Evolutionary conservation across 371 early-diverging fungal genomes (phyloP).

Genomic region (Mortierella sp.): DNA sequence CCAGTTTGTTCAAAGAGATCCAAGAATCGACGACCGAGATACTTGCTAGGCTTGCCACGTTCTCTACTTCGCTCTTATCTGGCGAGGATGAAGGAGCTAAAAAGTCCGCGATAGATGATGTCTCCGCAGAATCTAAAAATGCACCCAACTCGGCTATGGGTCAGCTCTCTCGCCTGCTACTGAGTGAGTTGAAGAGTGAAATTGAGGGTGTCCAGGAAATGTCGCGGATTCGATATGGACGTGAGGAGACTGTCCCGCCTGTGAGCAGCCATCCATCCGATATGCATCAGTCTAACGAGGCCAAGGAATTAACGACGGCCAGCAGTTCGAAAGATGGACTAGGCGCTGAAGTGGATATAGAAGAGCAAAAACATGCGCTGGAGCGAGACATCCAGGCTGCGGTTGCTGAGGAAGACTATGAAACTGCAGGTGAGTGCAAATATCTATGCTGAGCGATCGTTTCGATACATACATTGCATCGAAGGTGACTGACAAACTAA

Average conservation of each 20-base stretch:
- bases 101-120: neutral
- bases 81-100: neutral
- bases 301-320: neutral
- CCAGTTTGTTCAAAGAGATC: constrained; percentile 28
- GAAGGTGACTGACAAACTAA: too few relatives aligned
- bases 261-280: neutral
- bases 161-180: constrained; percentile 15
- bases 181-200: constrained; percentile 26
- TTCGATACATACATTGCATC: too few relatives aligned
- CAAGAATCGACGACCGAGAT: constrained; percentile 11
- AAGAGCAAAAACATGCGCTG: constrained; percentile 11
- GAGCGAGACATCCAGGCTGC: constrained; percentile 52
- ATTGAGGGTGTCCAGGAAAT: constrained; percentile 27
- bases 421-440: constrained; percentile 28
- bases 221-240: constrained; percentile 34
- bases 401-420: constrained; percentile 48
- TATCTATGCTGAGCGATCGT: too few relatives aligned
- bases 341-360: neutral
- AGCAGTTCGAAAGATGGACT: neutral
- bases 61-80: neutral
- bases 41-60: constrained; percentile 6
- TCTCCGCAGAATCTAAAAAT: neutral
- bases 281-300: neutral
- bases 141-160: neutral
- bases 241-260: constrained; percentile 14